Evolutionary conservation across 2,329 filamentous ascomycete genomes (phyloP), one percentile per base, ranked within the genome.

Genomic region (Paraphaeosphaeria sporulosa): DNA sequence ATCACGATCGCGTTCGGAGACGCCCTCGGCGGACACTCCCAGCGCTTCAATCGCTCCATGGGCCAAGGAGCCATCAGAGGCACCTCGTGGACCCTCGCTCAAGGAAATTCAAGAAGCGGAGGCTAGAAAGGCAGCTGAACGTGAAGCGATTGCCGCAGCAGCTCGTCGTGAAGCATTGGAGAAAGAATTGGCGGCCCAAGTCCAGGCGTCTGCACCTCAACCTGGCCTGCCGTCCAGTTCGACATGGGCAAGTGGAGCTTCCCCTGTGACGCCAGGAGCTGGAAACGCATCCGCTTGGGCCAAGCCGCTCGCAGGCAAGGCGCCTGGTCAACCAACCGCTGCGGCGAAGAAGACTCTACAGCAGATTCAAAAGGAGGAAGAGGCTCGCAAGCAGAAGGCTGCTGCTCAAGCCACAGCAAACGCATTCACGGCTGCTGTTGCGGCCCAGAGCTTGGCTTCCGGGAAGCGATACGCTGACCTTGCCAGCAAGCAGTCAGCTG

Each of bases 51-150:
- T 97, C 66, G 95, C 95, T 0, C 95, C 95, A 0, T 99, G 95
- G 95, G 95, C 95, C 5, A 95, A 95, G 76, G 93, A 98, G 65
- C 86, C 86, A 2, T 80, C 82, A 43, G 90, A 91, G 51, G 80
- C 84, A 5, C 88, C 92, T 43, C 96, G 92, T 78, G 94, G 93
- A 0, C 95, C 94, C 2, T 97, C 94, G 61, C 82, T 99, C 64
- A 96, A 93, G 80, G 94, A 99, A 74, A 99, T 99, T 25, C 95
- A 99, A 77, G 94, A 97, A 77, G 90, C 92, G 4, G 95, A 99
- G 77, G 94, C 94, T 38, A 92, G 91, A 73, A 96, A 95, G 76
- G 94, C 94, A 12, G 94, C 94, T 54, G 92, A 96, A 79, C 89
- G 88, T 13, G 94, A 98, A 73, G 93, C 95, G 72, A 81, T 88